A percentile compares a stretch with the other conserved stretches of the same genome.
Conservation (phyloP, 2,329 filamentous ascomycete species). For the Pseudogymnoascus sp. region DNA sequence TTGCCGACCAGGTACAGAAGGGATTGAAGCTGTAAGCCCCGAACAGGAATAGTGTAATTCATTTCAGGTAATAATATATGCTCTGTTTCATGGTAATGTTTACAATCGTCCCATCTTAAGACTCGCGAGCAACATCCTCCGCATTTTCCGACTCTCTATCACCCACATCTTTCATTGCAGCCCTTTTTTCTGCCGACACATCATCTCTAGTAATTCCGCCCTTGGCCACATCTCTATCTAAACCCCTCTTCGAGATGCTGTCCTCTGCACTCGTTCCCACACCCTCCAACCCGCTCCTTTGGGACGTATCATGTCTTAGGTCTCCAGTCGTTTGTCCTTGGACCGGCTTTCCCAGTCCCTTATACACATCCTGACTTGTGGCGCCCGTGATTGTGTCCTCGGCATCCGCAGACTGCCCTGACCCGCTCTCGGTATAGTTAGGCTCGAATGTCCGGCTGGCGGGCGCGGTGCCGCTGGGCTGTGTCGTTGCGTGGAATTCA, state of each 20-base stretch:
- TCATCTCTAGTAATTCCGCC: background rate
- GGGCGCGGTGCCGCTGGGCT: constrained; percentile 58
- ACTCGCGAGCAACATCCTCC: background rate
- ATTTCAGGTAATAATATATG: no score
- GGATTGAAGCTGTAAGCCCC: background rate
- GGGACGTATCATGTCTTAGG: background rate
- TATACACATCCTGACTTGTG: background rate
- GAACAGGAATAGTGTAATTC: no score
- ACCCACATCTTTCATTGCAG: background rate
- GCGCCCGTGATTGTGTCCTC: background rate
- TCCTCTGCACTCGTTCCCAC: background rate
- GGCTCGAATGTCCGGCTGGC: background rate
- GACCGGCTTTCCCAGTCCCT: background rate
- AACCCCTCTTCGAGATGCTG: background rate
- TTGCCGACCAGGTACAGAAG: background rate
- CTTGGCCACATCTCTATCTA: background rate
- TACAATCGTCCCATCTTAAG: background rate
- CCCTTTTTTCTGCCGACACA: background rate
- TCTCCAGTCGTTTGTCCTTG: background rate
- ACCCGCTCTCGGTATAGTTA: background rate
- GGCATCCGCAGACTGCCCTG: background rate
- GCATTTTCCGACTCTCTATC: background rate
- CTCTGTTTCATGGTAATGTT: background rate
- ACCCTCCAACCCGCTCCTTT: background rate
- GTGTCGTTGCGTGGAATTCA: constrained; percentile 56